phyloP scores from a whole-genome alignment of 495 filamentous ascomycete species.

The Lophium mytilinum region DNA sequence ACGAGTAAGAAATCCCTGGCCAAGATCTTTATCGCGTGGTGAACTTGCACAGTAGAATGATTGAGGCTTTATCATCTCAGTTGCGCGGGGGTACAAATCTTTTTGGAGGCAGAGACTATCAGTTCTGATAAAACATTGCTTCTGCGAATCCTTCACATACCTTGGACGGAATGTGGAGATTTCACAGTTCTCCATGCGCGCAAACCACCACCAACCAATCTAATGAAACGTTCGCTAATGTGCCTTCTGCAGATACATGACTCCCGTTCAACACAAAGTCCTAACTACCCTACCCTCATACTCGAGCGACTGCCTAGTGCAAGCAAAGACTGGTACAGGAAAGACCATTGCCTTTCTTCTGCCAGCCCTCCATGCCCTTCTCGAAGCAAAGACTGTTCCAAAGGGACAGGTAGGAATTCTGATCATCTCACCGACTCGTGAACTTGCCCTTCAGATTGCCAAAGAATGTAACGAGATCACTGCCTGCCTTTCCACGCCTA shows the following conservation, averaged over 20 bases:
- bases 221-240: too few species aligned
- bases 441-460: conserved; percentile 60
- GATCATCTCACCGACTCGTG: conserved; percentile 57
- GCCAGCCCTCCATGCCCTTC: conserved; percentile 13
- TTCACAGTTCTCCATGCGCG: too few species aligned
- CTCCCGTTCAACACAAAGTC: conserved; percentile 50
- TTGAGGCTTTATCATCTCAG: too few species aligned
- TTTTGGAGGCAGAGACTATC: too few species aligned
- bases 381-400: conserved; percentile 22
- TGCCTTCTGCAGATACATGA: conserved; percentile 34
- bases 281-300: conserved; percentile 43
- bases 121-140: too few species aligned
- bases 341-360: conserved; percentile 27
- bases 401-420: conserved; percentile 51
- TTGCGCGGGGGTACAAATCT: too few species aligned
- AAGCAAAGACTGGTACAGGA: conserved; percentile 30
- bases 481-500: conserved; percentile 32
- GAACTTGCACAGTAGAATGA: neutral
- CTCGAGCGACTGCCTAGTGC: conserved; percentile 42
- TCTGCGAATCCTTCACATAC: too few species aligned
- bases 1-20: neutral
- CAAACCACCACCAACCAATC: too few species aligned
- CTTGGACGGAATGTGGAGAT: too few species aligned
- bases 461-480: conserved; percentile 48
- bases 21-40: neutral